Conservation (phyloP, 306 rosid genomes). For the Castanopsis chinensis region DNA sequence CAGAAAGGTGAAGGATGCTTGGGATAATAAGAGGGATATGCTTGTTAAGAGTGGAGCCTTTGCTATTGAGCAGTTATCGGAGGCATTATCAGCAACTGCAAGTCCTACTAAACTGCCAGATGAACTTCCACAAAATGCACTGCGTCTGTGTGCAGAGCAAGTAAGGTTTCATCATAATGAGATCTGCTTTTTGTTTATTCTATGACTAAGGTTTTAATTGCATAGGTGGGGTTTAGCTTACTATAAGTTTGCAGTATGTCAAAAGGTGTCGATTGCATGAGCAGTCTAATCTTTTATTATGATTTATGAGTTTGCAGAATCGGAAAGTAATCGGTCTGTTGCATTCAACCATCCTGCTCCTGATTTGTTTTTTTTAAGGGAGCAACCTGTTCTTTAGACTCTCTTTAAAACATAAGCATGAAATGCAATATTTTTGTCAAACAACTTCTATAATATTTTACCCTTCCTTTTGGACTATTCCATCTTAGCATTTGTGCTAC, state of each 20-base stretch:
- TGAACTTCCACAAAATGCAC: slow-evolving; percentile 55
- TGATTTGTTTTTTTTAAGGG: not conserved
- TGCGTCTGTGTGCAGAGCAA: slow-evolving; percentile 72
- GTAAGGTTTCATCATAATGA: slow-evolving; percentile 36
- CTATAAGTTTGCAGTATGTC: not conserved
- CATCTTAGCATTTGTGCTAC: not conserved
- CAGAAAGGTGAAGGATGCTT: slow-evolving; percentile 89
- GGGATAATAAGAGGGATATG: slow-evolving; percentile 69
- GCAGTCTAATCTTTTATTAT: not conserved
- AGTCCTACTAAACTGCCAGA: slow-evolving; percentile 66
- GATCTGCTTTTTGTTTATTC: slow-evolving; percentile 3
- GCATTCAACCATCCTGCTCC: not conserved
- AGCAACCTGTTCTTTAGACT: not conserved
- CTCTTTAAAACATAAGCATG: not conserved
- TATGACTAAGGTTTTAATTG: not conserved
- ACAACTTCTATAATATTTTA: not conserved
- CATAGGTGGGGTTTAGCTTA: not conserved
- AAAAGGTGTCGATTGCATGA: not conserved
- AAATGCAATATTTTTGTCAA: not conserved
- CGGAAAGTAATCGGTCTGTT: not conserved
- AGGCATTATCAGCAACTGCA: slow-evolving; percentile 69
- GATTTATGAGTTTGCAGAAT: not conserved
- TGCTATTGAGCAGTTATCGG: slow-evolving; percentile 85
- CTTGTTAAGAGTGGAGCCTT: slow-evolving; percentile 83
- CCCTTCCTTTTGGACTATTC: not conserved